These are phyloP conservation scores for Cinchona pubescens DNA, from an alignment of 257 asterid genomes.

Conservation along the genomic window DNA sequence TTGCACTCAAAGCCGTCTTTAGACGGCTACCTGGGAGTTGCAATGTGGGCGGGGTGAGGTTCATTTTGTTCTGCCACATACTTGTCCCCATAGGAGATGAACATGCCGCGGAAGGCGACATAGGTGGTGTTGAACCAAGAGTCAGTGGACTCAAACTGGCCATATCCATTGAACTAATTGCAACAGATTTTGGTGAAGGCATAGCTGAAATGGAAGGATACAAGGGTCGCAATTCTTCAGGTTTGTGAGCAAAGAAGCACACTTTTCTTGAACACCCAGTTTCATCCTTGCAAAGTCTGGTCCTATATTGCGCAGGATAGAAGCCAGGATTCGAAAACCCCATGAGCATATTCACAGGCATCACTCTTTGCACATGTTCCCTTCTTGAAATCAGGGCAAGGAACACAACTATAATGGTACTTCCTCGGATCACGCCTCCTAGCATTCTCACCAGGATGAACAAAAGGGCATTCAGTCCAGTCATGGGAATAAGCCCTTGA, in stretches of 20 bases:
- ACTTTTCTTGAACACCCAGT: slow-evolving; percentile 75
- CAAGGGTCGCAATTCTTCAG: slow-evolving; percentile 72
- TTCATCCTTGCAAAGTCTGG: slow-evolving; percentile 89
- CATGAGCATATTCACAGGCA: slow-evolving; percentile 82
- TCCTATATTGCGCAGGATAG: slow-evolving; percentile 92
- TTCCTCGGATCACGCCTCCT: slow-evolving; percentile 62
- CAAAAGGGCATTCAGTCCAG: slow-evolving; percentile 58
- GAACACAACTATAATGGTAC: slow-evolving; percentile 68
- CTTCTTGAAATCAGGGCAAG: slow-evolving; percentile 93
- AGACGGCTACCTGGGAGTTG: slow-evolving; percentile 82
- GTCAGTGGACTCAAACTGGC: slow-evolving; percentile 50
- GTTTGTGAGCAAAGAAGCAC: slow-evolving; percentile 83
- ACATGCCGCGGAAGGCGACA: slow-evolving; percentile 52
- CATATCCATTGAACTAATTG: slow-evolving; percentile 44
- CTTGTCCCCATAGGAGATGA: slow-evolving; percentile 62
- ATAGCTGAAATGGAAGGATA: slow-evolving; percentile 78
- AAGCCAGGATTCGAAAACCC: slow-evolving; percentile 93
- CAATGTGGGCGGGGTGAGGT: slow-evolving; percentile 58
- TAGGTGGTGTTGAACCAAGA: slow-evolving; percentile 57
- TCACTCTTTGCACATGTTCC: slow-evolving; percentile 67
- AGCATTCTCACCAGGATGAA: slow-evolving; percentile 52
- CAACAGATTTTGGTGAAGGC: slow-evolving; percentile 63
- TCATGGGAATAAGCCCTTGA: slow-evolving; percentile 58
- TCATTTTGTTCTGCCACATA: slow-evolving; percentile 63
- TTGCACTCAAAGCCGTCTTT: slow-evolving; percentile 50